Conservation (phyloP, 148 eudicot genomes). For the Dianthus caryophyllus region DNA sequence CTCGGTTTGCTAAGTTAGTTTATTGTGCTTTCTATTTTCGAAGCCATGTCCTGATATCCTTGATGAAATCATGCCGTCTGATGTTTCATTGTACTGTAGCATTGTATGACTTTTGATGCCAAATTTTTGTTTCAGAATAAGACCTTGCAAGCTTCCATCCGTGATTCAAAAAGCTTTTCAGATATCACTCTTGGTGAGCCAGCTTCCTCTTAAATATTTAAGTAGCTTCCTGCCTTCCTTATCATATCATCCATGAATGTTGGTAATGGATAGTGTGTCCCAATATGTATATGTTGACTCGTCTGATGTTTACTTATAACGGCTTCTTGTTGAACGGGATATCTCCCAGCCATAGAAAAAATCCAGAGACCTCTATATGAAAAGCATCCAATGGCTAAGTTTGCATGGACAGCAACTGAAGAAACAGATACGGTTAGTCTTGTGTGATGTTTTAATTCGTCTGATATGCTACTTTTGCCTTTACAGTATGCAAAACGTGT, state of each 20-base stretch:
- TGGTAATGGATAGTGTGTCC: not conserved
- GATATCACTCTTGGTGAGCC: constrained; percentile 62
- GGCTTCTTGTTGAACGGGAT: constrained; percentile 12
- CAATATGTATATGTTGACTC: constrained; percentile 1
- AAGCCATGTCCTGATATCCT: constrained; percentile 6
- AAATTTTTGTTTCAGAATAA: constrained; percentile 37
- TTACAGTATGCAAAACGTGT: not conserved
- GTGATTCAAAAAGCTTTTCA: constrained; percentile 56
- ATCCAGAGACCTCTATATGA: constrained; percentile 72
- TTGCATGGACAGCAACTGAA: constrained; percentile 83
- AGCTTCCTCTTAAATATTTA: constrained; percentile 17
- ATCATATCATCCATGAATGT: not conserved
- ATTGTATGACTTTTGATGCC: constrained; percentile 6
- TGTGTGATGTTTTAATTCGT: not conserved
- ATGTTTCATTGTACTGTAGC: not conserved
- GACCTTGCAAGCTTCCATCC: constrained; percentile 57
- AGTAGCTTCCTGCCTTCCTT: not conserved
- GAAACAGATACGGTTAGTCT: constrained; percentile 74
- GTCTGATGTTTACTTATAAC: constrained; percentile 2
- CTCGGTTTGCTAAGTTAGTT: not conserved
- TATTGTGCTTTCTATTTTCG: not conserved
- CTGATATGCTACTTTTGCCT: not conserved
- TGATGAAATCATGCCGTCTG: not conserved
- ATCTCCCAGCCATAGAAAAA: constrained; percentile 60
- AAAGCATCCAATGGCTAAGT: constrained; percentile 88